These are phyloP conservation scores for Pichia insulana DNA, from an alignment of 805 yeast species.

Conservation along the genomic window DNA sequence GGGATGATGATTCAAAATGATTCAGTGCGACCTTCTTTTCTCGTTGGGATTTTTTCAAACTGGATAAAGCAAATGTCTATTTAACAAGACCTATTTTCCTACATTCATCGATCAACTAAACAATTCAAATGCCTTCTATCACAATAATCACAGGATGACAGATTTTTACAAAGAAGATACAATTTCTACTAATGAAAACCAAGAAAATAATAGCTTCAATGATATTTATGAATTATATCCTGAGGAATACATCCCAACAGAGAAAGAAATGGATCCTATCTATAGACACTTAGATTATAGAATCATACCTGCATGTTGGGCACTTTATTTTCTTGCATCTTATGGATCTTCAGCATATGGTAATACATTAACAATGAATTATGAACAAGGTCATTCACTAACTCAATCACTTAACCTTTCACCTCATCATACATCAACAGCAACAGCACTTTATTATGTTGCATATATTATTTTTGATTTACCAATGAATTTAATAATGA, in stretches of 20 bases:
- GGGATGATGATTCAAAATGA: conserved; percentile 1
- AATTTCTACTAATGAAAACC: neutral
- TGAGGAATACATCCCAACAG: conserved; percentile 15
- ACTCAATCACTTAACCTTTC: conserved; percentile 41
- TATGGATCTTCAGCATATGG: conserved; percentile 76
- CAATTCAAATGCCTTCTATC: neutral
- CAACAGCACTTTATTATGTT: conserved; percentile 74
- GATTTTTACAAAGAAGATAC: too few species aligned
- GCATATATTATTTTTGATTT: conserved; percentile 79
- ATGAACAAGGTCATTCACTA: conserved; percentile 51
- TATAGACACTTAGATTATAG: conserved; percentile 59
- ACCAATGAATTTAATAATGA: conserved; percentile 82
- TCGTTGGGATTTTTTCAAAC: too few species aligned
- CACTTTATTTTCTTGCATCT: conserved; percentile 67
- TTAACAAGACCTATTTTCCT: neutral
- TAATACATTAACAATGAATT: conserved; percentile 72
- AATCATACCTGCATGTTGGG: conserved; percentile 79
- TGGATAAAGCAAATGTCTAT: too few species aligned
- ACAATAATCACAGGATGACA: neutral
- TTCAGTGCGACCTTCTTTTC: neutral
- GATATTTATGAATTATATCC: conserved; percentile 1
- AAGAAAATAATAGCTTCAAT: neutral
- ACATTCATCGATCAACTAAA: too few species aligned
- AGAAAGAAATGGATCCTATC: conserved; percentile 38
- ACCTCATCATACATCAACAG: conserved; percentile 55